Evolutionary conservation across 495 filamentous ascomycete species (phyloP).

Genomic region (Glonium stellatum): DNA sequence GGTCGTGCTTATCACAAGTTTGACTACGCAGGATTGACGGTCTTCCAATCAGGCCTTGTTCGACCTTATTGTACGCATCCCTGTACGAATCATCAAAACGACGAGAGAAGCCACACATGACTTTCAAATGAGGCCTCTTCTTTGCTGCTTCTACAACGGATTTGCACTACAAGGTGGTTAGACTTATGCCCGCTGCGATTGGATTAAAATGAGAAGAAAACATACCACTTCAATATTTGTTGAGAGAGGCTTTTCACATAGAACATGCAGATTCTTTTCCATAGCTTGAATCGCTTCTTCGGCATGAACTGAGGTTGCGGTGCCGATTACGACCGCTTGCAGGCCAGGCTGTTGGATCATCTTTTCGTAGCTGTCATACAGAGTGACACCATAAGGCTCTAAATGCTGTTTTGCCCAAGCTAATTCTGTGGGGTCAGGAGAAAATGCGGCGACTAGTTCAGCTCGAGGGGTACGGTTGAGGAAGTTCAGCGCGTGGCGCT

Average conservation of each 20-base stretch:
- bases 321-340: constrained; percentile 47
- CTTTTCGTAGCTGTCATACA: constrained; percentile 50
- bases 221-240: constrained; percentile 49
- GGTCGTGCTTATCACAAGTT: constrained; percentile 51
- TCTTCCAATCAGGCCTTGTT: constrained; percentile 44
- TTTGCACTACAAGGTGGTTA: constrained; percentile 6
- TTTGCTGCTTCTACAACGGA: constrained; percentile 45
- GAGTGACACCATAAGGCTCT: constrained; percentile 12
- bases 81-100: constrained; percentile 53
- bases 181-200: too few relatives aligned
- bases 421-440: constrained; percentile 15
- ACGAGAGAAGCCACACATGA: constrained; percentile 55
- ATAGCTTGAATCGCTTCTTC: constrained; percentile 53
- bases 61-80: constrained; percentile 44
- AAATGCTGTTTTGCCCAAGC: constrained; percentile 15
- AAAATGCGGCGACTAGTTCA: constrained; percentile 24
- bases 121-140: constrained; percentile 47
- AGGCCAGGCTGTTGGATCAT: constrained; percentile 52
- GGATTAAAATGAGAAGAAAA: constrained; percentile 5
- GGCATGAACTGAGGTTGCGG: constrained; percentile 50
- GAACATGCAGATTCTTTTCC: constrained; percentile 45
- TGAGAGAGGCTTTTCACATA: constrained; percentile 51
- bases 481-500: constrained; percentile 22
- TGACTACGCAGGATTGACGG: constrained; percentile 50
- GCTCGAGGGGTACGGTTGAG: constrained; percentile 20